Conservation (phyloP, 192 early-diverging fungal genomes). For the Chytriomyces sp. region DNA sequence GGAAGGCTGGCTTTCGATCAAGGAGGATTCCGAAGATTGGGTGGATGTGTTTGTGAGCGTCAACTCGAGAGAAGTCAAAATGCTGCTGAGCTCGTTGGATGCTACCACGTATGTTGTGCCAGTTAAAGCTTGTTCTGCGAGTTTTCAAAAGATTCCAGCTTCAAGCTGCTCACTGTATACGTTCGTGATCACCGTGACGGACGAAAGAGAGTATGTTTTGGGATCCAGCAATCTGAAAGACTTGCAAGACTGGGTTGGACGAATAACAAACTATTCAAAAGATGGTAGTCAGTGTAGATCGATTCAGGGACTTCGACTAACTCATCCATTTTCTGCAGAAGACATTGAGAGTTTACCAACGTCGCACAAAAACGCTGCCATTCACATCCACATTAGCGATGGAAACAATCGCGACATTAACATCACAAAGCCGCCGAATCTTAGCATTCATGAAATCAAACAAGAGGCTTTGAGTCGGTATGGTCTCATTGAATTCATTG, state of each 20-base stretch:
- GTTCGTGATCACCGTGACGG: slow-evolving; percentile 10
- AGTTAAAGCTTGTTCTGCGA: background rate
- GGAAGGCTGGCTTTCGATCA: slow-evolving; percentile 24
- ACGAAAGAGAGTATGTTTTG: background rate
- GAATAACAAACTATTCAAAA: background rate
- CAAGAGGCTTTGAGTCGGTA: slow-evolving; percentile 21
- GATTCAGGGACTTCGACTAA: background rate
- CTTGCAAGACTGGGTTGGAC: background rate
- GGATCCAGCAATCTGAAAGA: background rate
- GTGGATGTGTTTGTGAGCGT: slow-evolving; percentile 23
- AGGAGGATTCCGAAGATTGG: slow-evolving; percentile 29
- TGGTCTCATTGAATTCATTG: slow-evolving; percentile 4
- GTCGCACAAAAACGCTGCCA: background rate
- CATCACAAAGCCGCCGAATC: background rate
- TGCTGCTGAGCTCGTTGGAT: slow-evolving; percentile 24
- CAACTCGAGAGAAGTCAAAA: slow-evolving; percentile 11
- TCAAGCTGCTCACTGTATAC: background rate
- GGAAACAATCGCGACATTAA: background rate
- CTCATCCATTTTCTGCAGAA: background rate
- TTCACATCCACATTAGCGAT: slow-evolving; percentile 3
- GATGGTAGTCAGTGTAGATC: background rate
- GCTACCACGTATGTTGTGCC: slow-evolving; percentile 30
- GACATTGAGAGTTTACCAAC: background rate
- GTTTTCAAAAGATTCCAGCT: background rate
- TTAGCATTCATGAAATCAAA: slow-evolving; percentile 25